These are phyloP conservation scores for Fusarium newnesense DNA, from an alignment of 2,329 filamentous ascomycete species.

Conservation along the genomic window DNA sequence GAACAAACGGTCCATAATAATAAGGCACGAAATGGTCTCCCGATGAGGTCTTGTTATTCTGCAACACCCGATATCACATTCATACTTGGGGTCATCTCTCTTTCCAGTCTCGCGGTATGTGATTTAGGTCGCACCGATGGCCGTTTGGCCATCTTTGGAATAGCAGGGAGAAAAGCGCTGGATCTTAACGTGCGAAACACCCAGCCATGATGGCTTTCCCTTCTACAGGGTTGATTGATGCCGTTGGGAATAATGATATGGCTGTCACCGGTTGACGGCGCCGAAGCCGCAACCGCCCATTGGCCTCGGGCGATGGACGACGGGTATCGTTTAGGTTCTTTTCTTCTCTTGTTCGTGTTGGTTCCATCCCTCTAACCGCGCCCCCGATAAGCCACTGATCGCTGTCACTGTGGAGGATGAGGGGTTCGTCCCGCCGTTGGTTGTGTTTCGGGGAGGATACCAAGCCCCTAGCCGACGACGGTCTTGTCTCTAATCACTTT, in stretches of 20 bases:
- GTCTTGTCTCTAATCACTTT: conserved; percentile 34
- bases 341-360: conserved; percentile 21
- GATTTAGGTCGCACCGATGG: conserved; percentile 16
- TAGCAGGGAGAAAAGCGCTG: neutral
- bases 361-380: conserved; percentile 30
- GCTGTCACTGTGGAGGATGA: conserved; percentile 30
- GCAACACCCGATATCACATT: conserved; percentile 21
- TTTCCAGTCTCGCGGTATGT: conserved; percentile 36
- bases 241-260: conserved; percentile 6
- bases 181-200: conserved; percentile 1
- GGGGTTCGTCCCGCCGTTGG: conserved; percentile 31
- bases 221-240: neutral
- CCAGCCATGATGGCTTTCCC: neutral
- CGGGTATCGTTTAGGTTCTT: conserved; percentile 17
- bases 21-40: conserved; percentile 4
- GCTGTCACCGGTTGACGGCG: conserved; percentile 15
- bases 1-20: neutral
- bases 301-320: conserved; percentile 13
- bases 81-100: conserved; percentile 26
- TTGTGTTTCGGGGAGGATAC: conserved; percentile 41
- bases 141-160: conserved; percentile 14
- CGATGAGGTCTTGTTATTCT: conserved; percentile 12
- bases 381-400: conserved; percentile 29
- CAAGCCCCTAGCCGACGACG: conserved; percentile 39
- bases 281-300: conserved; percentile 25